Percentiles rank a stretch among this genome's conserved stretches.
Evolutionary conservation across 345 rosid species (phyloP).

Genomic region (Microthlaspi erraticum): DNA sequence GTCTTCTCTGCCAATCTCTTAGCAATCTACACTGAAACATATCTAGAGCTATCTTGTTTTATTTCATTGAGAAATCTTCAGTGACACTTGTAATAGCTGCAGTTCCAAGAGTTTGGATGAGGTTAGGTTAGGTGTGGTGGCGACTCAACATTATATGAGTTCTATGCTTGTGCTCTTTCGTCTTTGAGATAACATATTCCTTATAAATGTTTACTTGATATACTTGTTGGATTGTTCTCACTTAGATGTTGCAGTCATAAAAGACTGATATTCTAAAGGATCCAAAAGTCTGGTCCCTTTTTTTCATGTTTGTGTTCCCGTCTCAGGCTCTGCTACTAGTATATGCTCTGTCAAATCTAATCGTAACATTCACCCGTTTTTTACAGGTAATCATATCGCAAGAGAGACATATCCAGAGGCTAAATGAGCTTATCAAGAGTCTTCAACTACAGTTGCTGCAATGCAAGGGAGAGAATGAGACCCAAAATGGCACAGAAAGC

Average conservation of each 20-base stretch:
- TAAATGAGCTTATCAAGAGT: constrained; percentile 65
- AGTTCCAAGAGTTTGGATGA: constrained; percentile 14
- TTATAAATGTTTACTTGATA: neutral
- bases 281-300: neutral
- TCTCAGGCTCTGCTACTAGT: neutral
- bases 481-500: constrained; percentile 43
- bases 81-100: constrained; percentile 10
- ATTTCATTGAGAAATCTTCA: constrained; percentile 3
- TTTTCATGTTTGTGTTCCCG: neutral
- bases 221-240: constrained; percentile 7
- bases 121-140: neutral
- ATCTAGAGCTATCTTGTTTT: neutral
- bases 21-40: neutral
- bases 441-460: constrained; percentile 61
- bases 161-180: too few species aligned
- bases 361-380: neutral
- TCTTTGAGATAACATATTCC: neutral
- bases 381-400: constrained; percentile 75
- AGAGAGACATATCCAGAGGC: constrained; percentile 77
- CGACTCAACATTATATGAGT: constrained; percentile 15
- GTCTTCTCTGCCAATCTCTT: neutral
- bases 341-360: constrained; percentile 1
- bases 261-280: neutral
- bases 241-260: neutral
- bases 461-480: constrained; percentile 54